Base-by-base conservation (phyloP, 2,329 filamentous ascomycete genomes). In the Trichoderma gracile region DNA sequence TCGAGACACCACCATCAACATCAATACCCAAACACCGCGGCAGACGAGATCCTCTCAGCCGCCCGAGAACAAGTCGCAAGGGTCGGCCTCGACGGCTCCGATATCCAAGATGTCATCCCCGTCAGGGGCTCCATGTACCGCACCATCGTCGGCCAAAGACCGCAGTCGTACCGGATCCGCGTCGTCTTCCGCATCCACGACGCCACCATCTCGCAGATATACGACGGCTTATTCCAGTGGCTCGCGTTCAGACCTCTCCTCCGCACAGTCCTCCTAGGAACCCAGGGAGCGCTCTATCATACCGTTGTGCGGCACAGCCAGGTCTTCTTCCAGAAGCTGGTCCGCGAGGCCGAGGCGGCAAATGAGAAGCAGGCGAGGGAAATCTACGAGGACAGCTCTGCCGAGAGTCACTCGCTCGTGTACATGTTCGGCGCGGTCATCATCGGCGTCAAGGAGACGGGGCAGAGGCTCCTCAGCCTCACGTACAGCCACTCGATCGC, bases 401-500 rank as follows among this genome's bases (percentile, higher is more conserved):
- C 56, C 0, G 61, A 61, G 0, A 47, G 38, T 0, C 70, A 72
- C 30, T 67, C 70, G 0, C 69, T 69, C 1, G 69, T 68, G 1
- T 73, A 75, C 58, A 77, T 76, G 73, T 73, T 77, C 23, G 69
- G 70, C 6, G 69, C 69, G 2, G 53, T 70, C 15, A 63, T 77
- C 30, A 65, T 77, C 27, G 67, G 47, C 0, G 64, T 72, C 12
- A 42, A 59, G 30, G 60, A 64, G 1, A 69, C 66, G 1, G 64
- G 53, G 1, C 64, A 67, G 7, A 55, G 61, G 5, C 71, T 72
- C 54, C 66, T 78, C 14, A 63, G 67, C 19, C 65, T 76, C 50
- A 74, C 71, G 0, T 76, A 75, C 56, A 78, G 73, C 61, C 76
- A 78, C 65, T 75, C 74, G 47, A 67, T 74, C 43, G 70, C 76